phyloP scores from a whole-genome alignment of 768 basidiomycete genomes.

The Trametopsis cervina region DNA sequence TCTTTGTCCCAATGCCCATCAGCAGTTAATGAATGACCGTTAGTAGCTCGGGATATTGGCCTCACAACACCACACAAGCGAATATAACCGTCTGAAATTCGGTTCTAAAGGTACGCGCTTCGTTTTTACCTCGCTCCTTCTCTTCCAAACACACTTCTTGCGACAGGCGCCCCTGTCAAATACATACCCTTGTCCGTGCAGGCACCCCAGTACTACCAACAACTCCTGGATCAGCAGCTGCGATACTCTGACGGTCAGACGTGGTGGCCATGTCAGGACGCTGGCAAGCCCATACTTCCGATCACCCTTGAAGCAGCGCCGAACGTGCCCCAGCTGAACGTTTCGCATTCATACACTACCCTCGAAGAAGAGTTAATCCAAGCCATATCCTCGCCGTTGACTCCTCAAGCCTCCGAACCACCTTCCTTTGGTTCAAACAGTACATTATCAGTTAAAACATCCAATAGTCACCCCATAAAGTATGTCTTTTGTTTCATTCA shows the following conservation, averaged over 20 bases:
- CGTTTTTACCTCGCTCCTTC: conserved; percentile 5
- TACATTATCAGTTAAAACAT: conserved; percentile 84
- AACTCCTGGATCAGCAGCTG: conserved; percentile 47
- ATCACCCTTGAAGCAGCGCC: neutral
- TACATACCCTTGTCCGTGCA: conserved; percentile 63
- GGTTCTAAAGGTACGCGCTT: conserved; percentile 37
- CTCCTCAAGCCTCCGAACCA: conserved; percentile 21
- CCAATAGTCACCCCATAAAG: conserved; percentile 7
- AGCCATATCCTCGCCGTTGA: conserved; percentile 43
- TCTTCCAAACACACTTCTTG: neutral
- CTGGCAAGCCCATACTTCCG: neutral
- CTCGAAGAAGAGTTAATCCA: conserved; percentile 45
- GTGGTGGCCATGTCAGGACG: conserved; percentile 43
- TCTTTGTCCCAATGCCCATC: neutral
- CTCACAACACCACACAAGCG: conserved; percentile 68
- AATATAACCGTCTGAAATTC: conserved; percentile 65
- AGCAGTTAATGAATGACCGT: too few relatives aligned
- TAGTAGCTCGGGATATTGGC: conserved; percentile 48
- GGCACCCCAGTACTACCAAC: conserved; percentile 48
- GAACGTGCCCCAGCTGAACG: neutral
- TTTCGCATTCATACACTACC: conserved; percentile 18
- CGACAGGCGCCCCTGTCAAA: conserved; percentile 43
- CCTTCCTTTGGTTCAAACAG: conserved; percentile 40
- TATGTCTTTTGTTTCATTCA: too few relatives aligned
- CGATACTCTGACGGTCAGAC: conserved; percentile 27